Base-by-base conservation (phyloP, 257 asterid genomes). In the Craterostigma plantagineum region DNA sequence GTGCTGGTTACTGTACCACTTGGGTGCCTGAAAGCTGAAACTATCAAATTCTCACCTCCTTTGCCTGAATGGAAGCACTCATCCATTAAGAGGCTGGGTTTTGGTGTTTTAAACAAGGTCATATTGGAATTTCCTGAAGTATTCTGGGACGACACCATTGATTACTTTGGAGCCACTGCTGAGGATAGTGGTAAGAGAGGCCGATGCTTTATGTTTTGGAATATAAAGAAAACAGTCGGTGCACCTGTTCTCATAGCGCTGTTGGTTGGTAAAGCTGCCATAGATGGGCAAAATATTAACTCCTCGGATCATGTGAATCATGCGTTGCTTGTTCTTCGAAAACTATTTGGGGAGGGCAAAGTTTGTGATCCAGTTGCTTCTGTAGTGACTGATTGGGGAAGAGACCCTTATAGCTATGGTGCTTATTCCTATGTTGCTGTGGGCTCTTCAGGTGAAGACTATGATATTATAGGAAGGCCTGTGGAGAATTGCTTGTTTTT, bases 361-460 rank as follows among this genome's bases (percentile, higher is more conserved):
- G 99, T 90, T 42, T 77, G 73, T 42, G 84, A 90, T 67, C 99
- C 96, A 38, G 74, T 90, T 59, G 94, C 91, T 34, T 71, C 91
- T 55, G 92, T 80, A 43, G 96, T 83, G 59, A 90, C 99, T 51
- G 80, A 90, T 68, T 90, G 99, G 99, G 99, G 99, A 45, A 75
- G 64, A 54, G 99, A 90, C 57, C 96, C 99, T 18, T 79, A 70
- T 61, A 72, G 96, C 65, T 77, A 72, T 18, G 99, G 99, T 52
- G 99, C 99, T 60, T 90, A 90, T 64, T 90, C 99, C 45, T 90
- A 83, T 55, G 99, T 90, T 49, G 96, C 99, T 38, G 96, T 90
- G 37, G 99, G 99, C 35, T 78, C 99, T 49, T 79, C 96, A 37
- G 99, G 99, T 55, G 99, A 83, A 68, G 99, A 90, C 64, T 83